Evolutionary conservation across 225 moss, liverwort and hornwort species (phyloP).

Genomic region (Pseudoscleropodium purum): DNA sequence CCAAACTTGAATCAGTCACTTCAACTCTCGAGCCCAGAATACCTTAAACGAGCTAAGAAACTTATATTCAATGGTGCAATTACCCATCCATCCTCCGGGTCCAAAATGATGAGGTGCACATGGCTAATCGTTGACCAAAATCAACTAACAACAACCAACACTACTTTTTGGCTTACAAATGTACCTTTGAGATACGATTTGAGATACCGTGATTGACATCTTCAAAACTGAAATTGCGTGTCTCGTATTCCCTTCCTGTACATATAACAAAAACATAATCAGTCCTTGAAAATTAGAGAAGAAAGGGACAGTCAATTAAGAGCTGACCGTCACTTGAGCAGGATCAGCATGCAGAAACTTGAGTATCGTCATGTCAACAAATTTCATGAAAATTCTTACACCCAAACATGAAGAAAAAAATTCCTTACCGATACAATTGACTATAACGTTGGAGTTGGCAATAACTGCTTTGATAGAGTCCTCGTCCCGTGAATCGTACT

Average conservation of each 20-base stretch:
- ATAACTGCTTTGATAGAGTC: slow-evolving; percentile 69
- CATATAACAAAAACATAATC: not conserved
- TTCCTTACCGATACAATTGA: slow-evolving; percentile 73
- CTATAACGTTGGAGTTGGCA: slow-evolving; percentile 72
- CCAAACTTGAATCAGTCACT: not conserved
- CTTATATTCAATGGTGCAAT: not conserved
- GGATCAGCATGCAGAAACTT: not conserved
- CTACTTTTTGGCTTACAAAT: not conserved
- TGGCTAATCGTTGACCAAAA: not conserved
- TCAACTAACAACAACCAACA: not conserved
- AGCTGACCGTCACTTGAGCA: not conserved
- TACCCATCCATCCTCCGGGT: not conserved
- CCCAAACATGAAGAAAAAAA: not conserved
- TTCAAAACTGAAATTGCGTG: slow-evolving; percentile 68
- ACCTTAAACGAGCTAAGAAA: not conserved
- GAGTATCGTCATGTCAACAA: not conserved
- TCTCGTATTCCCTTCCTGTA: slow-evolving; percentile 84
- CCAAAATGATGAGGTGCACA: not conserved
- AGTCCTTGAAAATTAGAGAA: not conserved
- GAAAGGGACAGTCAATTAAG: not conserved
- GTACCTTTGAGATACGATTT: slow-evolving; percentile 74
- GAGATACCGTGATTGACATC: slow-evolving; percentile 65
- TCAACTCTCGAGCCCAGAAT: not conserved
- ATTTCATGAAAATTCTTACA: not conserved
- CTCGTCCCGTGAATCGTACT: slow-evolving; percentile 57